Percentiles rank a stretch among this genome's conserved stretches.
phyloP scores from a whole-genome alignment of 179 eudicot genomes.

The Patellifolia procumbens region DNA sequence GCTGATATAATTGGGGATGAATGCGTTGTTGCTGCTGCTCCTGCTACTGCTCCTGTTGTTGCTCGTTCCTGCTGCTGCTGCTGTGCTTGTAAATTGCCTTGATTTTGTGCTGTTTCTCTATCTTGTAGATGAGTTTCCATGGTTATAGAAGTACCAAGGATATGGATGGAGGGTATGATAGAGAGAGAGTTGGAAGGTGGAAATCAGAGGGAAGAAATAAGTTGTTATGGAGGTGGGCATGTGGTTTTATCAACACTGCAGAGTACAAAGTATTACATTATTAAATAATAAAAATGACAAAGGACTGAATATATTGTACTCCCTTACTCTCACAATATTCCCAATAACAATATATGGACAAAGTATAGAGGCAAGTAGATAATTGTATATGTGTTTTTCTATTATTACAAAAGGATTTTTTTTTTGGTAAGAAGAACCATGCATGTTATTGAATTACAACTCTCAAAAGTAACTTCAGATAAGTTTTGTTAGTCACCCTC shows the following conservation, averaged over 20 bases:
- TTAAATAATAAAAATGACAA: neutral
- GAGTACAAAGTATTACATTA: neutral
- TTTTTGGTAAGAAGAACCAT: too few species aligned
- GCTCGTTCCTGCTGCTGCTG: neutral
- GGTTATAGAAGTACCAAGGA: neutral
- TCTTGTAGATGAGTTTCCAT: conserved; percentile 41
- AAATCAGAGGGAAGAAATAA: neutral
- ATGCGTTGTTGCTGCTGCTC: neutral
- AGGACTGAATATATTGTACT: neutral
- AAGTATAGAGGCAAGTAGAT: too few species aligned
- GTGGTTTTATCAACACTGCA: neutral
- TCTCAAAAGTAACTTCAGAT: too few species aligned
- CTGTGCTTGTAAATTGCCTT: neutral
- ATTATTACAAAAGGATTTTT: too few species aligned
- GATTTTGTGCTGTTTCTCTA: neutral
- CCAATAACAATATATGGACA: too few species aligned
- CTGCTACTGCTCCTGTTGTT: neutral
- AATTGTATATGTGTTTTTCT: too few species aligned
- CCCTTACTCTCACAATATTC: too few species aligned
- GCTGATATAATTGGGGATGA: conserved; percentile 34
- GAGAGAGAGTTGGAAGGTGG: conserved; percentile 13
- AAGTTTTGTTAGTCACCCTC: too few species aligned
- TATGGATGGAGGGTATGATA: neutral
- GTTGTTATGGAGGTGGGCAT: conserved; percentile 15
- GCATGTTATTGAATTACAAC: too few species aligned